Base-by-base conservation (phyloP, 2,329 filamentous ascomycete genomes). In the Arthrocladium fulminans region DNA sequence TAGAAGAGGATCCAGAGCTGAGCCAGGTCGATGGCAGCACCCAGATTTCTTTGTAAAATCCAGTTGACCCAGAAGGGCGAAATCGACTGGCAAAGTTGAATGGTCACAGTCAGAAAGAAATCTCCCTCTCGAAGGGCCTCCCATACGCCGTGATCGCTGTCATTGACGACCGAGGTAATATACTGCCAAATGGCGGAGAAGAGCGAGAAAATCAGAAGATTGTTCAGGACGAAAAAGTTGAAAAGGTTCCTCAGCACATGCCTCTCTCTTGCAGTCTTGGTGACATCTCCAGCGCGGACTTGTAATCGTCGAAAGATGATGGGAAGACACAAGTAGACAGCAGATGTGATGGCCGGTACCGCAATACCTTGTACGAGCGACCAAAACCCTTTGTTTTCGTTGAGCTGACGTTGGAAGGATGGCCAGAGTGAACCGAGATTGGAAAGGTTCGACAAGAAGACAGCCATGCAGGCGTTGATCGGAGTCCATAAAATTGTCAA, bases 171-270 rank as follows among this genome's bases (percentile, higher is more conserved):
- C 3, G 72, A 72, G 1, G 80, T 69, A 7, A 88, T 72, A 59
- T 89, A 88, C 1, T 73, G 72, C 80, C 87, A 96, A 13, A 88
- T 68, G 1, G 86, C 81, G 38, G 86, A 87, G 66, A 97, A 97
- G 12, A 95, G 73, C 9, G 89, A 96, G 67, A 97, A 97, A 50
- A 97, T 82, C 56, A 98, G 73, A 48, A 98, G 68, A 62, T 97
- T 97, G 76, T 98, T 98, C 74, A 98, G 88, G 45, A 96, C 79
- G 67, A 98, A 98, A 71, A 98, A 98, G 15, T 86, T 78, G 67
- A 94, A 98, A 2, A 98, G 76, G 66, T 94, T 94, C 54, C 80
- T 82, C 51, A 92, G 76, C 45, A 98, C 92, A 65, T 97, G 90
- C 24, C 88, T 78, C 64, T 98, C 92, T 47, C 92, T 81, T 22